Base-by-base conservation (phyloP, 2,329 filamentous ascomycete species). In the Ilyonectria destructans region DNA sequence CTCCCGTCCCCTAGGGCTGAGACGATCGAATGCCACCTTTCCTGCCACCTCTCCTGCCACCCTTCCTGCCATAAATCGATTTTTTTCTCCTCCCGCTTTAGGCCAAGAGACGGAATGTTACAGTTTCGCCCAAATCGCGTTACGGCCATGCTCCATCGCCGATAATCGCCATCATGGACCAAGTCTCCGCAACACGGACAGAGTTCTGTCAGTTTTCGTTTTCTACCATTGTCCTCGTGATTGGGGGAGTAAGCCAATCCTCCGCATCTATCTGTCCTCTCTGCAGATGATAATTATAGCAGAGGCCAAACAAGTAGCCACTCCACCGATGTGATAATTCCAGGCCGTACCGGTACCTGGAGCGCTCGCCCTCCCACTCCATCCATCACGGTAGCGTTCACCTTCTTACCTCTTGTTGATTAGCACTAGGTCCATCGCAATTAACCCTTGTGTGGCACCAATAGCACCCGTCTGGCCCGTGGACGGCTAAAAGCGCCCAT, bases 1-100 rank as follows among this genome's bases (percentile, higher is more conserved):
- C 62, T 60, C 57, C 63, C 58, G 63, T 55, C 51, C 52, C 57
- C 49, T 59, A 65, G 63, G 63, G 63, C 63, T 65, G 63, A 65
- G 57, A 33, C 43, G 58, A 61, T 61, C 57, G 17, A 49, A 31
- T 51, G 23, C 62, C 58, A 49, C 57, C 46, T 19, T 40, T 45
- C 54, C 43, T 60, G 33, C 23, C 31, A 29, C 10, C 21, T 23
- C n/a, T n/a, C n/a, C n/a, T n/a, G n/a, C n/a, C n/a, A n/a, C n/a
- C n/a, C n/a, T 23, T 23, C 21, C 21, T 23, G 21, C 21, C 21
- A 23, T 51, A 43, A 37, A 60, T 59, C 26, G 48, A 52, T 49
- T 56, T 55, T 48, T 54, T 21, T 51, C 48, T 19, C 51, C 10
- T 35, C 49, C 29, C 29, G 12, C 29, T 26, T 31, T 52, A 12